phyloP scores from a whole-genome alignment of 2,329 filamentous ascomycete genomes.

The Xylariaceae sp. region DNA sequence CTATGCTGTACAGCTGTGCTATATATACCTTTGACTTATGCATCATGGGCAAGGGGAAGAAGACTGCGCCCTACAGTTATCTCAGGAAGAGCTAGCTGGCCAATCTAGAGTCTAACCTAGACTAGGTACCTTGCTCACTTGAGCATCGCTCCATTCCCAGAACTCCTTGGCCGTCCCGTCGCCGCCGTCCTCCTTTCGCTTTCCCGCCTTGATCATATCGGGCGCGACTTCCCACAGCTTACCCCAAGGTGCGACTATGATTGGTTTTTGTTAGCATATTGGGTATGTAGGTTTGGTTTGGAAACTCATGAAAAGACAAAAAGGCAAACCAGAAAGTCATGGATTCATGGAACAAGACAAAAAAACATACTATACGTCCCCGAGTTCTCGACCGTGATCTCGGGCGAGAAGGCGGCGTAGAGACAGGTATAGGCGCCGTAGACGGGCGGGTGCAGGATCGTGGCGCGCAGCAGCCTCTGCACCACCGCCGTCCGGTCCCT shows the following conservation, averaged over 20 bases:
- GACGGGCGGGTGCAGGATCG: slow-evolving; percentile 11
- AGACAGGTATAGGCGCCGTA: slow-evolving; percentile 37
- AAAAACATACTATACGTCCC: neutral
- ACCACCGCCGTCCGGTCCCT: slow-evolving; percentile 5
- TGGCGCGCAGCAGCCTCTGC: too few species aligned
- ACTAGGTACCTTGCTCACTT: slow-evolving; percentile 1
- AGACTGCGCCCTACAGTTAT: neutral
- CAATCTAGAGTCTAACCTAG: too few species aligned
- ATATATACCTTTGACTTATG: too few species aligned
- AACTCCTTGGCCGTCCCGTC: slow-evolving; percentile 12
- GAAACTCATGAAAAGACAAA: too few species aligned
- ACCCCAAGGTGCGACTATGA: slow-evolving; percentile 16
- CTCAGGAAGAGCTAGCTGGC: neutral
- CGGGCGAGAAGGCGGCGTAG: slow-evolving; percentile 33
- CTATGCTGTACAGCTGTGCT: too few species aligned
- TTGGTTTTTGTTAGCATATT: slow-evolving; percentile 2
- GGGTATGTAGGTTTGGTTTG: too few species aligned
- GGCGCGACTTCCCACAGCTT: slow-evolving; percentile 7
- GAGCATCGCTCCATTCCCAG: slow-evolving; percentile 13
- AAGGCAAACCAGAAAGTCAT: too few species aligned
- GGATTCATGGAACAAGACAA: too few species aligned
- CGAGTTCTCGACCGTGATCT: slow-evolving; percentile 30
- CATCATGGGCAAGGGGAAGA: neutral
- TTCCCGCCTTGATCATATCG: slow-evolving; percentile 7
- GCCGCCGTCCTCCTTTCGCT: slow-evolving; percentile 4